Evolutionary conservation across 495 filamentous ascomycete genomes (phyloP).

Genomic region (Glarea lozoyensis): DNA sequence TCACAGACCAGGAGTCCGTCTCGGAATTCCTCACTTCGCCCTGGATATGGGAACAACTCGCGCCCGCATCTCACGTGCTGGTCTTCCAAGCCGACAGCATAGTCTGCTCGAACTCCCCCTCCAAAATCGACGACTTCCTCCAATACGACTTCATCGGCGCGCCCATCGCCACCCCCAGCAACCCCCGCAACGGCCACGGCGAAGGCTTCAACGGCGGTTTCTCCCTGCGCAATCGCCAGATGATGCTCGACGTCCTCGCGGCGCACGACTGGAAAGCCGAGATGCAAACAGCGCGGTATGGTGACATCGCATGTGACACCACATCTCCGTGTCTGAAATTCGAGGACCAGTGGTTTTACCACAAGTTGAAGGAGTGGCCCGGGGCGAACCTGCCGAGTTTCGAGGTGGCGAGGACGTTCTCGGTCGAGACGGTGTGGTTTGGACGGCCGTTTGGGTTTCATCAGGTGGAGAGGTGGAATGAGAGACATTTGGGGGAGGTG

Average conservation of each 20-base stretch:
- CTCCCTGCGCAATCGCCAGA: conserved; percentile 7
- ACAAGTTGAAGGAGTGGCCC: conserved; percentile 6
- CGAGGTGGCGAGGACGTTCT: conserved; percentile 4
- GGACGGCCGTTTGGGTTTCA: conserved; percentile 7
- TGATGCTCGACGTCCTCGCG: conserved; percentile 7
- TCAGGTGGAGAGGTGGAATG: conserved; percentile 5
- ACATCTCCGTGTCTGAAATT: not conserved
- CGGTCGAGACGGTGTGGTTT: conserved; percentile 6
- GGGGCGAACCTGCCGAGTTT: not conserved
- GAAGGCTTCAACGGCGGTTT: conserved; percentile 10
- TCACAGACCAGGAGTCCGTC: not conserved
- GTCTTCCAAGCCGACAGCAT: conserved; percentile 13
- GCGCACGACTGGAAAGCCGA: conserved; percentile 1
- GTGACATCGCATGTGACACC: not conserved
- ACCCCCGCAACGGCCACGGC: not conserved
- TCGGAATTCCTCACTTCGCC: conserved; percentile 4
- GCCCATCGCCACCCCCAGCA: not conserved
- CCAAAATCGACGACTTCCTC: conserved; percentile 11
- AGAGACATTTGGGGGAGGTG: conserved; percentile 1
- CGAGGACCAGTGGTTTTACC: conserved; percentile 11
- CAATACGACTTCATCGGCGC: conserved; percentile 14
- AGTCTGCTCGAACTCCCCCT: conserved; percentile 7
- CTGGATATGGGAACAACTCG: conserved; percentile 14
- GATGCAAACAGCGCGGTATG: not conserved
- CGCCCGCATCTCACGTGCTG: conserved; percentile 8